phyloP scores from a whole-genome alignment of 805 yeast genomes.

The Limtongia smithiae region DNA sequence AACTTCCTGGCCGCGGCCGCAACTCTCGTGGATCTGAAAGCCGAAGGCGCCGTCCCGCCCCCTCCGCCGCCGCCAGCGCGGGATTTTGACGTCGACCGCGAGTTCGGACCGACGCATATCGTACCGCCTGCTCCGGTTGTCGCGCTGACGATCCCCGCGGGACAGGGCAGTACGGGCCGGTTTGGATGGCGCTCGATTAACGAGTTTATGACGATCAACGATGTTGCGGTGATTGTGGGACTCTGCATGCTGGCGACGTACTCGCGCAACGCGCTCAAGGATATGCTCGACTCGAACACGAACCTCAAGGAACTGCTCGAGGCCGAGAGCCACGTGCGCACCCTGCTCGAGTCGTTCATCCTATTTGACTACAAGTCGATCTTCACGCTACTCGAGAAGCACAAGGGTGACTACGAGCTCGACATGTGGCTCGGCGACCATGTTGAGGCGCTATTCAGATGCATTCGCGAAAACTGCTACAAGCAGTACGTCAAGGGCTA shows the following conservation, averaged over 20 bases:
- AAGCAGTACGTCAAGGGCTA: slow-evolving; percentile 25
- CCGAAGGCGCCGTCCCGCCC: slow-evolving; percentile 2
- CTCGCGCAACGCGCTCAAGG: slow-evolving; percentile 11
- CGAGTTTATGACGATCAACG: slow-evolving; percentile 18
- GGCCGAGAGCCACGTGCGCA: slow-evolving; percentile 18
- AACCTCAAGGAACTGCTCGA: slow-evolving; percentile 20
- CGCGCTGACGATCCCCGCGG: not conserved
- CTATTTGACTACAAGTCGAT: slow-evolving; percentile 14
- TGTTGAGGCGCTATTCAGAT: slow-evolving; percentile 8
- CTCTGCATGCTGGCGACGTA: slow-evolving; percentile 23
- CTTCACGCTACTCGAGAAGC: slow-evolving; percentile 11
- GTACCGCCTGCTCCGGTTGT: not conserved
- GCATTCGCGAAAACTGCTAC: slow-evolving; percentile 25
- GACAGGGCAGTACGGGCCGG: not conserved
- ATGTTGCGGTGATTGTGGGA: slow-evolving; percentile 20
- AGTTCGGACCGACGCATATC: not conserved
- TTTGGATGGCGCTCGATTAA: slow-evolving; percentile 3
- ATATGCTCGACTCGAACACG: slow-evolving; percentile 16
- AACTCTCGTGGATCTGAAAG: slow-evolving; percentile 5
- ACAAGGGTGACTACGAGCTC: slow-evolving; percentile 17
- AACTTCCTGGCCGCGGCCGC: slow-evolving; percentile 12
- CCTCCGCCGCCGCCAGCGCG: not conserved
- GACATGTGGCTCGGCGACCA: slow-evolving; percentile 25
- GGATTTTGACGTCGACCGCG: not conserved
- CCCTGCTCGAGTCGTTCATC: slow-evolving; percentile 24